phyloP scores from a whole-genome alignment of 495 filamentous ascomycete species.

The Hypomontagnella monticulosa region DNA sequence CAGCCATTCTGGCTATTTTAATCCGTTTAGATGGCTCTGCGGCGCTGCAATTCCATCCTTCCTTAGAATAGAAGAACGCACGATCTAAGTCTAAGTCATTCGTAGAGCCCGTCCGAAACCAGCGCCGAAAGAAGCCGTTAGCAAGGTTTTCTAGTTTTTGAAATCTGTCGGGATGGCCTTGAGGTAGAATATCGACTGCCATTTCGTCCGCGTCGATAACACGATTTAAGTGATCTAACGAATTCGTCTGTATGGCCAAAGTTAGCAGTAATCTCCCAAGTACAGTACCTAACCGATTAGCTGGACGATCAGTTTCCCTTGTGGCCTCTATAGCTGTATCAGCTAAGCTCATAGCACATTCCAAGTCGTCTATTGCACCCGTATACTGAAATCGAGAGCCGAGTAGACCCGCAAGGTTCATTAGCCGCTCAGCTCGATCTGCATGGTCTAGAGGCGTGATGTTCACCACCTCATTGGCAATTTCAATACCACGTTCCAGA shows the following conservation, averaged over 20 bases:
- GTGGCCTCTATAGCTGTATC: too few species aligned
- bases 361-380: neutral
- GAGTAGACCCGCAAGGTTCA: constrained; percentile 13
- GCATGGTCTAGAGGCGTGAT: constrained; percentile 11
- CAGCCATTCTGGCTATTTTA: constrained; percentile 9
- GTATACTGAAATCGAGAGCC: neutral
- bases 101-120: constrained; percentile 10
- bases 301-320: too few species aligned
- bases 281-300: too few species aligned
- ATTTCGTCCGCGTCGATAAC: constrained; percentile 4
- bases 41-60: constrained; percentile 21
- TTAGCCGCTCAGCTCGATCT: constrained; percentile 16
- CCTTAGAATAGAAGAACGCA: constrained; percentile 11
- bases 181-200: constrained; percentile 12
- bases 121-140: neutral
- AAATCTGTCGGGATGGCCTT: constrained; percentile 21
- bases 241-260: too few species aligned
- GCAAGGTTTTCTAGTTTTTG: too few species aligned
- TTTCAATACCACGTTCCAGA: neutral
- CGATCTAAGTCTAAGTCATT: constrained; percentile 20
- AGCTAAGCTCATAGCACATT: too few species aligned
- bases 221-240: constrained; percentile 20
- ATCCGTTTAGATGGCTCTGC: constrained; percentile 13
- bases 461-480: neutral
- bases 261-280: too few species aligned